Conservation (phyloP, 441 rosid genomes). For the Syzygium syzygioides region DNA sequence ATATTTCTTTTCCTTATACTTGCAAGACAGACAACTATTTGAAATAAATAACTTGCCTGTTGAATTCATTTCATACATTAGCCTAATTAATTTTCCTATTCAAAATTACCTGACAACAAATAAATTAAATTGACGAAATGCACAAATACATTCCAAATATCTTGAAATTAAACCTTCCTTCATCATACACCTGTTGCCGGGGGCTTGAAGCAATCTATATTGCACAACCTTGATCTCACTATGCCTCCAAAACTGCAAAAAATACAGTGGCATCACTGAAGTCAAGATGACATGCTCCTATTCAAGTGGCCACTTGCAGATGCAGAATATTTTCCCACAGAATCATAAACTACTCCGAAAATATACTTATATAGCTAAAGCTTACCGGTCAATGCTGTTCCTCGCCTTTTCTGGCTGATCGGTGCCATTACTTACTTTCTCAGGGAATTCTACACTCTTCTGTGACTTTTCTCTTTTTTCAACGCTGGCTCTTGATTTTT, state of each 20-base stretch:
- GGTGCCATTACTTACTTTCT: constrained; percentile 29
- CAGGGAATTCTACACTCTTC: constrained; percentile 34
- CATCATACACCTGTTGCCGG: constrained; percentile 44
- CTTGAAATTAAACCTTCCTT: constrained; percentile 8
- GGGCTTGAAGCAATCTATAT: constrained; percentile 89
- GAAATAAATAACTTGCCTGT: constrained; percentile 5
- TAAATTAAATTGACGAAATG: constrained; percentile 13
- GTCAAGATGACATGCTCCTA: neutral
- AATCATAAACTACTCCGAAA: neutral
- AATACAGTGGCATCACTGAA: neutral
- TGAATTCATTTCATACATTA: constrained; percentile 16
- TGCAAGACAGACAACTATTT: neutral
- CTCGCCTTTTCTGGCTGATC: constrained; percentile 54
- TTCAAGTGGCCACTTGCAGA: neutral
- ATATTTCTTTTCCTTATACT: neutral
- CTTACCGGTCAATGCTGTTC: constrained; percentile 83
- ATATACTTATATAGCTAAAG: neutral
- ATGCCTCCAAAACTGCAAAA: constrained; percentile 69
- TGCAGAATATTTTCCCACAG: neutral
- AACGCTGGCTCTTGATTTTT: constrained; percentile 32
- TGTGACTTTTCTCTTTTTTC: constrained; percentile 56
- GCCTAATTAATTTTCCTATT: neutral
- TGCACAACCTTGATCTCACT: constrained; percentile 82
- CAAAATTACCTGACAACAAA: constrained; percentile 9
- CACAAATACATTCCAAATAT: constrained; percentile 5